A percentile compares a stretch with the other conserved stretches of the same genome.
Conservation (phyloP, 1,284 basidiomycete species). For the Puccinia novopanici region DNA sequence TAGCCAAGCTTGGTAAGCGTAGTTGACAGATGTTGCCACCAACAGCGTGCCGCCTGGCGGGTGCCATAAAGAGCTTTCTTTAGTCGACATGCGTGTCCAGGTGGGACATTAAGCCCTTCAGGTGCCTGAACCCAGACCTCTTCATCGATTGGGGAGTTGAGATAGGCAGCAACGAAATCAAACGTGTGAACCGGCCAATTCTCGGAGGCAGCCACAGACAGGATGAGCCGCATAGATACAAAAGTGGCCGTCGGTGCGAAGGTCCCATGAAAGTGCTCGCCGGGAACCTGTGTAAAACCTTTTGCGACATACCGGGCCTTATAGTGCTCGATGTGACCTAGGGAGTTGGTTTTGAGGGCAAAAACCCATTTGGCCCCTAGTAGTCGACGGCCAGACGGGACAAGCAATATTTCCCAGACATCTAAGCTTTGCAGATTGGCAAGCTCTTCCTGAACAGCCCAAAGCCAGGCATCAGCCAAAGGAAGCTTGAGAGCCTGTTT, state of each 20-base stretch:
- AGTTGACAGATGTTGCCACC: slow-evolving; percentile 7
- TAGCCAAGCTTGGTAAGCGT: not conserved
- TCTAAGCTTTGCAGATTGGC: not conserved
- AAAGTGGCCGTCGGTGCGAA: slow-evolving; percentile 47
- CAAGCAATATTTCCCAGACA: not conserved
- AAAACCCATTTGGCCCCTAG: slow-evolving; percentile 42
- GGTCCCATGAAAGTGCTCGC: slow-evolving; percentile 49
- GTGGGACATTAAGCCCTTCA: not conserved
- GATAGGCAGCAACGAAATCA: slow-evolving; percentile 34
- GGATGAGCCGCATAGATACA: not conserved
- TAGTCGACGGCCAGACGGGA: not conserved
- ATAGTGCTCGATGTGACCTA: slow-evolving; percentile 11
- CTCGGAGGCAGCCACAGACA: not conserved
- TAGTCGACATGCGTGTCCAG: not conserved
- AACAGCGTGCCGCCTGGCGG: not conserved
- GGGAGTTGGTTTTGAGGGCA: slow-evolving; percentile 25
- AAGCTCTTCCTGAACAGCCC: not conserved
- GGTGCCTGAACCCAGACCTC: slow-evolving; percentile 13
- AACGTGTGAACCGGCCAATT: slow-evolving; percentile 30
- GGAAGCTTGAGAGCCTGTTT: not conserved
- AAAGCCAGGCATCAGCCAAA: not conserved
- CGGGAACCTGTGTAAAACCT: slow-evolving; percentile 47
- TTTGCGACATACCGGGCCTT: slow-evolving; percentile 52
- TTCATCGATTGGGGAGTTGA: slow-evolving; percentile 25
- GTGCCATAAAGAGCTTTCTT: slow-evolving; percentile 24